Conservation (phyloP, 73 alveolate species). For the Paramecium bursaria region DNA sequence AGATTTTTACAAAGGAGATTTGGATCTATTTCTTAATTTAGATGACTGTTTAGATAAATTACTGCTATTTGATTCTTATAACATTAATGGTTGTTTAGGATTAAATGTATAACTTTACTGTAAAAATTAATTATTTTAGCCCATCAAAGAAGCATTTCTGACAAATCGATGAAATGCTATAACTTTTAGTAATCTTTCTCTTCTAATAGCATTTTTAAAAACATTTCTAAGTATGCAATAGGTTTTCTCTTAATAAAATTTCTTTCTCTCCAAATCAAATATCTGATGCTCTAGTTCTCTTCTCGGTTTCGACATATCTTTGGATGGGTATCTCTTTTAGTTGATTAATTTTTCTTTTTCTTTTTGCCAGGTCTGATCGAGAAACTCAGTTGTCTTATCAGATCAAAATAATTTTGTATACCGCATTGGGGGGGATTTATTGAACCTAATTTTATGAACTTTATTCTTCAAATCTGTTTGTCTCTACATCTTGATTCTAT, state of each 20-base stretch:
- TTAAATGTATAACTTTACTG: neutral
- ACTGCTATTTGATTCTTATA: constrained; percentile 3
- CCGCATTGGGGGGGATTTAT: no score
- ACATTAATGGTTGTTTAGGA: neutral
- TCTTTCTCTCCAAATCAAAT: constrained; percentile 32
- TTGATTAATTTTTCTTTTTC: neutral
- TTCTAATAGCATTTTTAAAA: constrained; percentile 24
- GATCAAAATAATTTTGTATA: no score
- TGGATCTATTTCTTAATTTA: neutral
- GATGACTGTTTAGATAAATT: neutral
- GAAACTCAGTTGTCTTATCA: neutral
- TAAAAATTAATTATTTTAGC: neutral
- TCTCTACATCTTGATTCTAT: no score
- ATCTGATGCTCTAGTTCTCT: neutral
- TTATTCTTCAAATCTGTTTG: no score
- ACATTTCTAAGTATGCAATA: neutral
- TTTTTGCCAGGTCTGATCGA: constrained; percentile 12
- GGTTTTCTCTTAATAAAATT: neutral
- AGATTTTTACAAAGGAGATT: neutral
- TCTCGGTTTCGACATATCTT: constrained; percentile 2
- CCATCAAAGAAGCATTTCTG: neutral
- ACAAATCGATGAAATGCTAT: constrained; percentile 48
- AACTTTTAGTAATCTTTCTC: constrained; percentile 17
- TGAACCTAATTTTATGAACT: no score
- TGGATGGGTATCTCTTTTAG: constrained; percentile 16